A percentile compares a stretch with the other conserved stretches of the same genome.
phyloP scores from a whole-genome alignment of 129 eudicot species.

The Flaveria ramosissima region DNA sequence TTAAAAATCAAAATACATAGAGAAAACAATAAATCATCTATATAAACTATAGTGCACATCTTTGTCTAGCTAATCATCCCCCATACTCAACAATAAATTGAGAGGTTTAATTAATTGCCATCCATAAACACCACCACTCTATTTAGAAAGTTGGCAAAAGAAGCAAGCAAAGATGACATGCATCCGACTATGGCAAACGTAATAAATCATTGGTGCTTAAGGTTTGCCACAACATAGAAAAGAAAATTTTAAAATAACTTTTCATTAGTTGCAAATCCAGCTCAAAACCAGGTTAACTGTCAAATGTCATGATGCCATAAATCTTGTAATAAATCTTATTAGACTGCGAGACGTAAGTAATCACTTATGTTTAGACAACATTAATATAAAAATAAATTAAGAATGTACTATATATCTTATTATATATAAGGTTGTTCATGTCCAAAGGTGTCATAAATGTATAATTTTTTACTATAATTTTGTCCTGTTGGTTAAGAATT shows the following conservation, averaged over 20 bases:
- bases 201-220: slow-evolving; percentile 40
- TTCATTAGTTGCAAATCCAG: slow-evolving; percentile 28
- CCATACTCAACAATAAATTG: slow-evolving; percentile 29
- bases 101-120: background rate
- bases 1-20: background rate
- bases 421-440: slow-evolving; percentile 5
- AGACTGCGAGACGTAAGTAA: slow-evolving; percentile 20
- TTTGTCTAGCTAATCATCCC: slow-evolving; percentile 39
- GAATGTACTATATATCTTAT: background rate
- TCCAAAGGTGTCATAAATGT: slow-evolving; percentile 6
- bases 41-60: slow-evolving; percentile 31
- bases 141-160: slow-evolving; percentile 19
- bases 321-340: slow-evolving; percentile 4
- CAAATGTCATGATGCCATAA: slow-evolving; percentile 23
- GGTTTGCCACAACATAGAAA: slow-evolving; percentile 38
- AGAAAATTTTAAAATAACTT: background rate
- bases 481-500: slow-evolving; percentile 22
- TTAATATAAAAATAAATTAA: slow-evolving; percentile 1
- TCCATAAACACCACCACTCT: slow-evolving; percentile 31
- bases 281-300: slow-evolving; percentile 19
- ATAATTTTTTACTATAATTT: slow-evolving; percentile 21
- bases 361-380: slow-evolving; percentile 25
- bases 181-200: slow-evolving; percentile 24
- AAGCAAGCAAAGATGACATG: slow-evolving; percentile 30
- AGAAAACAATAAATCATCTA: background rate